Conservation (phyloP, 805 yeast genomes). For the Candida verbasci region DNA sequence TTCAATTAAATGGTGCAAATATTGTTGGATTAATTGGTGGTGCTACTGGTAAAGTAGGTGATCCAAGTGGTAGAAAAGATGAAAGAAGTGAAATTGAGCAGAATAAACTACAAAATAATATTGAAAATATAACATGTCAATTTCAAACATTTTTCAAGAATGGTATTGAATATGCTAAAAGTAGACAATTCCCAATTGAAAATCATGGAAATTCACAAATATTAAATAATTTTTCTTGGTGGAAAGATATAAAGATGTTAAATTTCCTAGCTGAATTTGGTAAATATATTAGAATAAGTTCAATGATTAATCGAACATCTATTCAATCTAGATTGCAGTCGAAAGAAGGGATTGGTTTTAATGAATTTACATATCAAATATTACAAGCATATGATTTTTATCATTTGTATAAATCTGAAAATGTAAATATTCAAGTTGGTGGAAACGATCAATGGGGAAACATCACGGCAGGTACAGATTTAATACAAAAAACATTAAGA, state of each 20-base stretch:
- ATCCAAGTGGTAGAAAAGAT: slow-evolving; percentile 86
- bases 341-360: slow-evolving; percentile 80
- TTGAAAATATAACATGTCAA: slow-evolving; percentile 56
- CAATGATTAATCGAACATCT: slow-evolving; percentile 87
- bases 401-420: slow-evolving; percentile 58
- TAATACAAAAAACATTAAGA: slow-evolving; percentile 57
- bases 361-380: slow-evolving; percentile 90
- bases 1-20: slow-evolving; percentile 77
- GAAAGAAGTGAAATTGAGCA: slow-evolving; percentile 65
- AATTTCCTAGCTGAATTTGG: slow-evolving; percentile 79
- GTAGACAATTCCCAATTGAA: slow-evolving; percentile 36
- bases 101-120: slow-evolving; percentile 50
- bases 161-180: slow-evolving; percentile 60
- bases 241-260: slow-evolving; percentile 71
- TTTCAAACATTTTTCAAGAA: slow-evolving; percentile 54
- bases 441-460: slow-evolving; percentile 99
- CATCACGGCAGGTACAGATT: slow-evolving; percentile 91
- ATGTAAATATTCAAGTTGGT: slow-evolving; percentile 78
- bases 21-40: slow-evolving; percentile 87
- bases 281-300: slow-evolving; percentile 69
- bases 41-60: slow-evolving; percentile 95
- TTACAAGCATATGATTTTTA: slow-evolving; percentile 93
- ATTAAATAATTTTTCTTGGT: slow-evolving; percentile 78
- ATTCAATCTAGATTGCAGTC: slow-evolving; percentile 69
- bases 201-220: slow-evolving; percentile 36